Conservation (phyloP, 2,329 filamentous ascomycete species). For the Chrysoporthe deuterocubensis region DNA sequence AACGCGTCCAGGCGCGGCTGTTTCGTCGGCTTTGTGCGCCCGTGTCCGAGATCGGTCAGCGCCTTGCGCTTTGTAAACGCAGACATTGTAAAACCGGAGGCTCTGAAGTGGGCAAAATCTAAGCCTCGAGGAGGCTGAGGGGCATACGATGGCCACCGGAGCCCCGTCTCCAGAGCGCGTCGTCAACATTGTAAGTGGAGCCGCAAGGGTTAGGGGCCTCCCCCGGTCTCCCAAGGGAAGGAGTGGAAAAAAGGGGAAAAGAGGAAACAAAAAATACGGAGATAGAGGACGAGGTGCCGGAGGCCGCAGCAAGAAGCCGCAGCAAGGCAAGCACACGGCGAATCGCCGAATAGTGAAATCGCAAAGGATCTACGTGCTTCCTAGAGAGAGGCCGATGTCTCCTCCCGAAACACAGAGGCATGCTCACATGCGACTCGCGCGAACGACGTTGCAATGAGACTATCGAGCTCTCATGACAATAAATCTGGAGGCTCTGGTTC, state of each 20-base stretch:
- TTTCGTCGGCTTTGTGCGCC: background rate
- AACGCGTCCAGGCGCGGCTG: conserved; percentile 18
- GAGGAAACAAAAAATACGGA: background rate
- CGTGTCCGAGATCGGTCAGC: background rate
- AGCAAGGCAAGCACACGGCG: background rate
- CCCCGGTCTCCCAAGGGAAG: background rate
- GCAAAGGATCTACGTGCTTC: background rate
- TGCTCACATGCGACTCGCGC: background rate
- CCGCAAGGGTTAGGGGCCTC: conserved; percentile 7
- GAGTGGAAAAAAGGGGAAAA: background rate
- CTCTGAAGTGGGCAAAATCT: background rate
- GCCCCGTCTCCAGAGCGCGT: background rate
- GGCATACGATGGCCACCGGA: background rate
- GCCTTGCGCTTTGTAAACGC: conserved; percentile 3
- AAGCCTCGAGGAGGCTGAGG: background rate
- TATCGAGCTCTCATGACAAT: background rate
- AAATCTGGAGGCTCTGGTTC: background rate
- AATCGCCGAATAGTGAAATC: background rate
- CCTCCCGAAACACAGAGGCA: background rate
- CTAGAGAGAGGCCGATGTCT: background rate
- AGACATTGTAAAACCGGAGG: background rate
- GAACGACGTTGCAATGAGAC: background rate
- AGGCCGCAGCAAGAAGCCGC: background rate
- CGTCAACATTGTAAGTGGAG: conserved; percentile 8
- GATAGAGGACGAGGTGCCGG: background rate